These are phyloP conservation scores for Amyloporia xantha DNA, from an alignment of 768 basidiomycete genomes.

Conservation along the genomic window DNA sequence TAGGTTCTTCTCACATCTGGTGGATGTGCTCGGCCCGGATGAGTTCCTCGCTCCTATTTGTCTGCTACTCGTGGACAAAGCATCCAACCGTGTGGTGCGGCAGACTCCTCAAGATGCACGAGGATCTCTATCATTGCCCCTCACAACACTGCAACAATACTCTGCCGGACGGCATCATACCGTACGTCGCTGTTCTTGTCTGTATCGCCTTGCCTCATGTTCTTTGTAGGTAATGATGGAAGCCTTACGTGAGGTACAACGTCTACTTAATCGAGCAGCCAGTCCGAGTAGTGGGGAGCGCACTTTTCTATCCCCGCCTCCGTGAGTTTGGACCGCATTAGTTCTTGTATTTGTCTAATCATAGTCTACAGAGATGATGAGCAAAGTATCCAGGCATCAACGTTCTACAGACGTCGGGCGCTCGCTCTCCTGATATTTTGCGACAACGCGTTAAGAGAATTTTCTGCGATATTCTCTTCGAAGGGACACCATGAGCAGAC, in stretches of 20 bases:
- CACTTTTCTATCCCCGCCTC: constrained; percentile 49
- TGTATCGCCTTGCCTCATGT: not conserved
- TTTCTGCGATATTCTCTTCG: constrained; percentile 19
- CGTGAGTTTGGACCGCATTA: constrained; percentile 29
- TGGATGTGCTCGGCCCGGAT: constrained; percentile 69
- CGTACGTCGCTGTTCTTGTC: constrained; percentile 32
- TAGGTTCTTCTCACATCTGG: constrained; percentile 87
- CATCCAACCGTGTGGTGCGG: constrained; percentile 59
- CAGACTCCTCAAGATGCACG: constrained; percentile 55
- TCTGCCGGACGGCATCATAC: constrained; percentile 40
- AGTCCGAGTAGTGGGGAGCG: constrained; percentile 30
- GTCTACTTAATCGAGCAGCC: constrained; percentile 32
- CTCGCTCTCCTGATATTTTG: constrained; percentile 64
- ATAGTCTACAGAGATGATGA: constrained; percentile 47
- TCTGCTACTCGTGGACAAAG: constrained; percentile 81
- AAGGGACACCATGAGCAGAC: constrained; percentile 24
- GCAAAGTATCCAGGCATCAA: constrained; percentile 37
- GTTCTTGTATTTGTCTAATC: not conserved
- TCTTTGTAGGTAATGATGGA: constrained; percentile 49
- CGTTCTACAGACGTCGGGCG: constrained; percentile 50
- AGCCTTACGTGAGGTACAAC: constrained; percentile 57
- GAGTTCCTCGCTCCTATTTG: constrained; percentile 79
- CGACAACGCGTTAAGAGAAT: constrained; percentile 40
- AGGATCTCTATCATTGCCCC: constrained; percentile 56
- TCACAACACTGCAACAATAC: constrained; percentile 56